phyloP scores from a whole-genome alignment of 2,329 filamentous ascomycete species.

The Calonectria fujianensis region DNA sequence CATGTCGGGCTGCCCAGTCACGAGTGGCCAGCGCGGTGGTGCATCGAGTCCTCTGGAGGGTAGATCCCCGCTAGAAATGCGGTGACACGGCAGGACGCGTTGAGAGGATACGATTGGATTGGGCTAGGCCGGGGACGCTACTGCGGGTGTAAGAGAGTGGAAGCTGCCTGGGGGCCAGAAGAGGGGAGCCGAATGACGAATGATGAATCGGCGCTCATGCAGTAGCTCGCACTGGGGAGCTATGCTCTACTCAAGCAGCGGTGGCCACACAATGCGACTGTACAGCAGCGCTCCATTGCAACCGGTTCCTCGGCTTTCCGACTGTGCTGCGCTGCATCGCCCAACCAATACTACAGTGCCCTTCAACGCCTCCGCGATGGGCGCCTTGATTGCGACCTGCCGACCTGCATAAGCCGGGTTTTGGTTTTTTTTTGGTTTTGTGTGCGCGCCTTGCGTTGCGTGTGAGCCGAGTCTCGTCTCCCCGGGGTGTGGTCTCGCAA shows the following conservation, averaged over 20 bases:
- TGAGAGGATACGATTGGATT: conserved; percentile 39
- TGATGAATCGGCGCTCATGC: not conserved
- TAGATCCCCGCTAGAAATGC: conserved; percentile 33
- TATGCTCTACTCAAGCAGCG: conserved; percentile 17
- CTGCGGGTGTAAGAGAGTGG: conserved; percentile 16
- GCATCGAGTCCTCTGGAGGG: conserved; percentile 24
- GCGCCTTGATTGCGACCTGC: conserved; percentile 16
- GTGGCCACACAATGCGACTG: conserved; percentile 1
- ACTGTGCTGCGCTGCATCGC: not conserved
- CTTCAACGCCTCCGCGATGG: conserved; percentile 6
- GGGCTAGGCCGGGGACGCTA: conserved; percentile 17
- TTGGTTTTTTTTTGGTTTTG: conserved; percentile 1
- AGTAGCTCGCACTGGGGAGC: conserved; percentile 11
- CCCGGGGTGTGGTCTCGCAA: conserved; percentile 6
- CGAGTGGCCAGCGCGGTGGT: conserved; percentile 26
- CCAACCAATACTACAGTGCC: conserved; percentile 21
- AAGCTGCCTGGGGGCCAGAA: not conserved
- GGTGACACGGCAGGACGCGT: conserved; percentile 43
- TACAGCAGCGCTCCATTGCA: conserved; percentile 6
- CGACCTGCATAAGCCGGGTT: conserved; percentile 28
- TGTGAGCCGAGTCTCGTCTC: not conserved
- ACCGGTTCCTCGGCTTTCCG: conserved; percentile 14
- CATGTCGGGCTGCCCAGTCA: conserved; percentile 19
- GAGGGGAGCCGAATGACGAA: conserved; percentile 19
- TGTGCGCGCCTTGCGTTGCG: conserved; percentile 13